Evolutionary conservation across 2,329 filamentous ascomycete genomes (phyloP), one percentile per base, ranked within the genome.

Genomic region (Fusarium siculi): DNA sequence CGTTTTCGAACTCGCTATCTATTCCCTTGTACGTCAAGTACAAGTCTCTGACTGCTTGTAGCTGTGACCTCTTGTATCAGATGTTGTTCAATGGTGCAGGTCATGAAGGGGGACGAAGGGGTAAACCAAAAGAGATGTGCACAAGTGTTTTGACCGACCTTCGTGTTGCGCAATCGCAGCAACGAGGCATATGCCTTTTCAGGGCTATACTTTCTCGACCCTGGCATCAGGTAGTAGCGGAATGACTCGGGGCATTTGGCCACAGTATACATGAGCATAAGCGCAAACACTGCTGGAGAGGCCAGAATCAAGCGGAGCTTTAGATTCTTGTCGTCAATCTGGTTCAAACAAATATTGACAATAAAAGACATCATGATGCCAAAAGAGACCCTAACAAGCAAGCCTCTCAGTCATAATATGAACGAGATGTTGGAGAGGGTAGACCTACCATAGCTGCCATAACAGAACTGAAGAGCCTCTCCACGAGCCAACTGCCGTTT

Each of bases 111-210:
- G 12, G 7, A 40, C 12, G 8, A 9, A 40, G 7, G 8, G 12
- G 8, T n/a, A n/a, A 0, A 9, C 12, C 21, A n/a, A 15, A 8
- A n/a, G 21, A n/a, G 9, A n/a, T 6, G 5, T 9, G 7, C 1
- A 21, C 0, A 9, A 40, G 39, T 40, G 12, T 8, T 42, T 15
- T 28, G 28, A 28, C 28, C 28, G 28, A 28, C 39, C 39, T n/a
- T 42, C 4, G 39, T 42, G 39, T 42, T n/a, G 8, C 39, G 39
- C 12, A 42, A n/a, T 5, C 39, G 21, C 8, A n/a, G n/a, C 8
- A 42, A 42, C n/a, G 39, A 42, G 14, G 39, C 39, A 42, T 42
- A 43, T 23, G n/a, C 42, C 7, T 23, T 43, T 4, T 43, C 15
- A 23, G n/a, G 42, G n/a, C 42, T 23, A 23, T 43, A 43, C 15